phyloP scores from a whole-genome alignment of 176 grass and related monocot species.

The Zoysia pacifica region DNA sequence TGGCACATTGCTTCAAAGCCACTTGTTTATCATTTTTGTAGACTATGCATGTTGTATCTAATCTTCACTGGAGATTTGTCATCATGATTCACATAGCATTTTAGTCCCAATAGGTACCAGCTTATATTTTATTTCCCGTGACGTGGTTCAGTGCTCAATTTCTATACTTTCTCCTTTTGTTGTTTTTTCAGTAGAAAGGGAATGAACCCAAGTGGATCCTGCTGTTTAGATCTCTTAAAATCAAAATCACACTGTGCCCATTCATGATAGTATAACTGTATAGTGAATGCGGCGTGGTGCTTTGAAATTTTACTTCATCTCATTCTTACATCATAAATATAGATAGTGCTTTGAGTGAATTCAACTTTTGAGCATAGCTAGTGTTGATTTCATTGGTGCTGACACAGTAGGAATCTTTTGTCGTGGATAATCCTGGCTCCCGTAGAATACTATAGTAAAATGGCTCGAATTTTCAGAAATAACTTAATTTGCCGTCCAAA shows the following conservation, averaged over 20 bases:
- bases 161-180: neutral
- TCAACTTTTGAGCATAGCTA: neutral
- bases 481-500: neutral
- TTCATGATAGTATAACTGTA: neutral
- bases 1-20: conserved; percentile 19
- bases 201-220: neutral
- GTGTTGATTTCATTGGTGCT: neutral
- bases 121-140: neutral
- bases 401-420: neutral
- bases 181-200: neutral
- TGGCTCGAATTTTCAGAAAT: neutral
- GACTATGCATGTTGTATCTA: conserved; percentile 20
- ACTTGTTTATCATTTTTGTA: conserved; percentile 49
- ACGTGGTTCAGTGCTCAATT: neutral
- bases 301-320: neutral
- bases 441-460: neutral
- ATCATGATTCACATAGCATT: conserved; percentile 30
- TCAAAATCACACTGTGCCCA: neutral
- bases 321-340: neutral
- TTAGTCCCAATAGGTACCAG: conserved; percentile 31
- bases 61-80: conserved; percentile 40
- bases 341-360: neutral
- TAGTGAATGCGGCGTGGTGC: neutral
- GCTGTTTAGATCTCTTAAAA: conserved; percentile 41
- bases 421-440: neutral